Base-by-base conservation (phyloP, 139 green algal genomes). In the Chlorella ohadii region DNA sequence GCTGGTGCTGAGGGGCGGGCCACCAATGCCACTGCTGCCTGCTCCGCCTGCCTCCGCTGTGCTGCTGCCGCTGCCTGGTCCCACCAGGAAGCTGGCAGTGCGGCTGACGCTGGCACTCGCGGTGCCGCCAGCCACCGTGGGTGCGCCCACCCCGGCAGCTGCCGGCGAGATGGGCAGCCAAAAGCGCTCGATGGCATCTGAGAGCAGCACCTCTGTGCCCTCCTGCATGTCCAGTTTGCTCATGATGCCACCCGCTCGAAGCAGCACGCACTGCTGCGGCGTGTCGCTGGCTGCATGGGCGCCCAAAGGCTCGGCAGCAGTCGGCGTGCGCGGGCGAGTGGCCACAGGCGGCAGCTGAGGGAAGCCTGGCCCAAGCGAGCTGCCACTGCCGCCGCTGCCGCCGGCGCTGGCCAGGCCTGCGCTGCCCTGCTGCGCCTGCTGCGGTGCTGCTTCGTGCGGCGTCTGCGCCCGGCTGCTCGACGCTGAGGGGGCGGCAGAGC, bases 141-240 rank as follows among this genome's bases (percentile, higher is more conserved):
- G 33, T 15, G 31, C 80, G 68, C 80, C 25, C 51, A 56, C 68
- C 1, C 33, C 71, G 6, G 44, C 38, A 1, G n/a, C 74, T 22
- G 72, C 65, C 56, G 36, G 70, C 31, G 47, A 66, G 13, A 74
- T 31, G 28, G 85, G 86, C 65, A 97, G 87, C 94, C 94, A 98
- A 67, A 96, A 97, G 73, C 86, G 90, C 88, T 98, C 94, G 22
- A 96, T 84, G 25, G 91, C 77, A 56, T 91, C 82, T 3, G 87
- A 86, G 72, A 93, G 83, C 34, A 75, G 44, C 78, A 91, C 38
- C 84, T 98, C 94, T 1, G 72, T 86, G 59, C 96, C 96, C 74
- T 90, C 85, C 23, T 94, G 90, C 44, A 98, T 82, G 79, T 98
- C 94, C 59, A 98, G 89, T 78, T 98, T 86, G 41, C 88, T 96